These are phyloP conservation scores for Colletotrichum navitas DNA, from an alignment of 2,329 filamentous ascomycete genomes.

Conservation along the genomic window DNA sequence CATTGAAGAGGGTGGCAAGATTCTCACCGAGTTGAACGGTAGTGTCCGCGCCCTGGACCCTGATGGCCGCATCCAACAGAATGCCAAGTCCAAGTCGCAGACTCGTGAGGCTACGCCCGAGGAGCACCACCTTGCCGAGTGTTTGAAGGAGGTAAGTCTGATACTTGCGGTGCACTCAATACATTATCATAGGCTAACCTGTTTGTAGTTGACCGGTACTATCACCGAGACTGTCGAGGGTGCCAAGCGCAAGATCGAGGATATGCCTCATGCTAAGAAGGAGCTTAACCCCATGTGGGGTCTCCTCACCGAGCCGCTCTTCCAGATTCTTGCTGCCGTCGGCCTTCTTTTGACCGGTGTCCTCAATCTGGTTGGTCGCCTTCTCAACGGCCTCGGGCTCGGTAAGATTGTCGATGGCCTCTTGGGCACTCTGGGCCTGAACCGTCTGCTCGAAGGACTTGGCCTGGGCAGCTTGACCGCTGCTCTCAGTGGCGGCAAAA, in stretches of 20 bases:
- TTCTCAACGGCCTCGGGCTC: constrained; percentile 84
- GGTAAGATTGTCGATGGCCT: constrained; percentile 85
- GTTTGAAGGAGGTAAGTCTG: constrained; percentile 76
- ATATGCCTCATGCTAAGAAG: constrained; percentile 96
- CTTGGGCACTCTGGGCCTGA: constrained; percentile 81
- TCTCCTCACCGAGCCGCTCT: constrained; percentile 84
- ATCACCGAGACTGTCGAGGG: constrained; percentile 88
- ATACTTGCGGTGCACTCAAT: neutral
- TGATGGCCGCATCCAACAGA: constrained; percentile 85
- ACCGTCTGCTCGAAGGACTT: constrained; percentile 79
- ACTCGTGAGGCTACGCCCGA: constrained; percentile 83
- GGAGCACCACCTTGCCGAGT: constrained; percentile 86
- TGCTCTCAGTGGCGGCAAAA: constrained; percentile 55
- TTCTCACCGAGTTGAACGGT: constrained; percentile 88
- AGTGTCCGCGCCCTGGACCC: constrained; percentile 89
- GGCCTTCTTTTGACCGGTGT: constrained; percentile 87
- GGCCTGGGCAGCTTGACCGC: constrained; percentile 69
- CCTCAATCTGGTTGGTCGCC: constrained; percentile 83
- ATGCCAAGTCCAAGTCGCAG: constrained; percentile 85
- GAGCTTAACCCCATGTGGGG: constrained; percentile 92
- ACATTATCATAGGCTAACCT: neutral
- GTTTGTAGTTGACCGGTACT: constrained; percentile 74
- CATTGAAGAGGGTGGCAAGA: constrained; percentile 86
- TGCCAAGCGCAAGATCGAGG: constrained; percentile 87
- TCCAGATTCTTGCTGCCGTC: constrained; percentile 93